phyloP scores from a whole-genome alignment of 208 protist genomes.

The Lotmaria passim region DNA sequence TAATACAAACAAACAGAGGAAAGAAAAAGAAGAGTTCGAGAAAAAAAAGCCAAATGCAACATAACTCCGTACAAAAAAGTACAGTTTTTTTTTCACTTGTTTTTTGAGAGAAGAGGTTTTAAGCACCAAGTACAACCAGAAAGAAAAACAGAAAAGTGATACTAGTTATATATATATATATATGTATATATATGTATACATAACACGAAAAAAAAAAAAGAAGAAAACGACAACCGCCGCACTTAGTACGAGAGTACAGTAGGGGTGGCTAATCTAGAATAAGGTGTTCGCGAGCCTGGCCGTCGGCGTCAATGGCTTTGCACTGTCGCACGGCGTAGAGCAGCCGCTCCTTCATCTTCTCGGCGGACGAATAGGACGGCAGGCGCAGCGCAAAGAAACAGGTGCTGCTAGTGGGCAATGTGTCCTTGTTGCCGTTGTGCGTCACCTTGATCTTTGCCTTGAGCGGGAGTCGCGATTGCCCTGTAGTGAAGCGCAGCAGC shows the following conservation, averaged over 20 bases:
- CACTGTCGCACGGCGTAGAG: slow-evolving; percentile 95
- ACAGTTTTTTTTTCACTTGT: too few species aligned
- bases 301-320: slow-evolving; percentile 95
- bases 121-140: too few species aligned
- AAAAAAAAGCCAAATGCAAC: not conserved
- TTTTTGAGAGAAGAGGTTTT: too few species aligned
- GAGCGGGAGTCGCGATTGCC: slow-evolving; percentile 85
- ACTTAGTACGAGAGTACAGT: not conserved
- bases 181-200: too few species aligned
- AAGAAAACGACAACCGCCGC: not conserved
- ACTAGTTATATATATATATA: too few species aligned
- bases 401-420: slow-evolving; percentile 92
- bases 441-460: slow-evolving; percentile 89
- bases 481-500: slow-evolving; percentile 89
- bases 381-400: slow-evolving; percentile 96
- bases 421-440: slow-evolving; percentile 65
- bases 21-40: not conserved
- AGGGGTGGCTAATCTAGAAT: slow-evolving; percentile 29
- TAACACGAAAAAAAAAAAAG: not conserved
- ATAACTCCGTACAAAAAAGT: too few species aligned
- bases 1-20: not conserved
- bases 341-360: slow-evolving; percentile 93
- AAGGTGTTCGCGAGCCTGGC: slow-evolving; percentile 80
- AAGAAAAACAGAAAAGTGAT: too few species aligned
- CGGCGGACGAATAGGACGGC: slow-evolving; percentile 83